Evolutionary conservation across 208 protist genomes (phyloP).

Genomic region (Trypanosoma grayi): DNA sequence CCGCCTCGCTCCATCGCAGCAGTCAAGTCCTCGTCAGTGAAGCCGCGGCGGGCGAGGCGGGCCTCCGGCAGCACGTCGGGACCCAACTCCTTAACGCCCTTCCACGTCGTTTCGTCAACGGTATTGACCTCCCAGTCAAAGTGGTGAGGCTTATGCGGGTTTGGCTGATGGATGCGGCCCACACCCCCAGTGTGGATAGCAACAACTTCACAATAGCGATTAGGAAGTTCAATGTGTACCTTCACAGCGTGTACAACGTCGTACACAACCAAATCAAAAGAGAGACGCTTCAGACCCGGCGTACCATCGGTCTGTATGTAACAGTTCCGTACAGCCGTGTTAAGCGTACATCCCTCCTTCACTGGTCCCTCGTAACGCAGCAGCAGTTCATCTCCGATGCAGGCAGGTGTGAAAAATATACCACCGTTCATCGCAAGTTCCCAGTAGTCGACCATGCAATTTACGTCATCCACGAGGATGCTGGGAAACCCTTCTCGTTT

Average conservation of each 20-base stretch:
- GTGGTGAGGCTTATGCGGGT: slow-evolving; percentile 37
- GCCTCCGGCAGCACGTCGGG: slow-evolving; percentile 18
- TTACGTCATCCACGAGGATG: slow-evolving; percentile 27
- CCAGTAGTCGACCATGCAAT: slow-evolving; percentile 47
- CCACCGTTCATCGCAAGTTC: slow-evolving; percentile 30
- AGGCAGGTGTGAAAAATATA: slow-evolving; percentile 48
- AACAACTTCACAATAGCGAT: slow-evolving; percentile 48
- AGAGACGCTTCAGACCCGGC: slow-evolving; percentile 27
- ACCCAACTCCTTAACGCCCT: slow-evolving; percentile 1
- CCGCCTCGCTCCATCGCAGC: slow-evolving; percentile 1
- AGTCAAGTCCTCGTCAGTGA: slow-evolving; percentile 24
- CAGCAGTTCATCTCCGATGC: slow-evolving; percentile 39
- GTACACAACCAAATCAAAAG: slow-evolving; percentile 35
- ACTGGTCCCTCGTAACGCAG: slow-evolving; percentile 32
- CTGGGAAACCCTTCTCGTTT: slow-evolving; percentile 17
- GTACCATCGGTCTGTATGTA: slow-evolving; percentile 32
- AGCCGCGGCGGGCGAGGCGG: slow-evolving; percentile 16
- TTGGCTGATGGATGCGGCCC: slow-evolving; percentile 25
- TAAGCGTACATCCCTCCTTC: neutral
- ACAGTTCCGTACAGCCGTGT: slow-evolving; percentile 28
- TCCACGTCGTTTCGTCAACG: slow-evolving; percentile 31
- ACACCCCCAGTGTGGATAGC: slow-evolving; percentile 44
- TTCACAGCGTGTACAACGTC: slow-evolving; percentile 31
- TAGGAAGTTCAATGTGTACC: slow-evolving; percentile 53
- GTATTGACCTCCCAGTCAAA: slow-evolving; percentile 52